Percentiles rank a stretch among this genome's conserved stretches.
phyloP scores from a whole-genome alignment of 2,329 filamentous ascomycete species.

The Cladosporium oxysporum region DNA sequence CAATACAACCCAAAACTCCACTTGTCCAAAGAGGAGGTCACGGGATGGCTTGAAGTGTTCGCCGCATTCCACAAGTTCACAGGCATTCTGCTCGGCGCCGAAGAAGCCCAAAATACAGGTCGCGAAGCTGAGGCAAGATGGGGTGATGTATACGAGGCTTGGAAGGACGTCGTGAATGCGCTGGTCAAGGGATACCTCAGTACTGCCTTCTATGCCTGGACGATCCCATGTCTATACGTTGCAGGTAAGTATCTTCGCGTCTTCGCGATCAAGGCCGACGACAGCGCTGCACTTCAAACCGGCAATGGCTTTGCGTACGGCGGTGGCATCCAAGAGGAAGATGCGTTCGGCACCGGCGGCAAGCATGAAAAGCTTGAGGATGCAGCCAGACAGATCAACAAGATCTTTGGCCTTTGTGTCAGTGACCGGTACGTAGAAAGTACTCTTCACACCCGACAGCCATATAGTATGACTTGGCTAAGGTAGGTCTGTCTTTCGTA shows the following conservation, averaged over 20 bases:
- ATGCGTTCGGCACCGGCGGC: constrained; percentile 73
- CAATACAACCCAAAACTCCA: constrained; percentile 58
- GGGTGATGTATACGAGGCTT: constrained; percentile 80
- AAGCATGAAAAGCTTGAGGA: constrained; percentile 88
- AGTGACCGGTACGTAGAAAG: constrained; percentile 71
- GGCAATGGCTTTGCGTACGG: constrained; percentile 35
- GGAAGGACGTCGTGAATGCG: constrained; percentile 79
- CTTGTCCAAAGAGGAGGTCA: constrained; percentile 60
- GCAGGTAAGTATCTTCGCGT: constrained; percentile 82
- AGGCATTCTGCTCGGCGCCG: constrained; percentile 68
- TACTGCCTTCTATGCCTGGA: constrained; percentile 81
- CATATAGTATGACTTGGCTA: constrained; percentile 25
- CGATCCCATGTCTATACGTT: constrained; percentile 84
- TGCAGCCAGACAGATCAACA: constrained; percentile 84
- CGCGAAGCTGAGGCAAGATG: constrained; percentile 60
- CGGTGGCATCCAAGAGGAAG: constrained; percentile 73
- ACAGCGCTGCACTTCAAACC: constrained; percentile 58
- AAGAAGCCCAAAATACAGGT: constrained; percentile 54
- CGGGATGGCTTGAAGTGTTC: constrained; percentile 87
- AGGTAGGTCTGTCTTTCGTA: constrained; percentile 22
- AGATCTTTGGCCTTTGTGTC: constrained; percentile 87
- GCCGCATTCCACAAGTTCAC: constrained; percentile 80
- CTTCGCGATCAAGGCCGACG: constrained; percentile 90
- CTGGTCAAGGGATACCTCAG: constrained; percentile 81
- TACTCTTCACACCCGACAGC: constrained; percentile 17